Evolutionary conservation across 495 filamentous ascomycete species (phyloP).

Genomic region (Penicillium maclennaniae): DNA sequence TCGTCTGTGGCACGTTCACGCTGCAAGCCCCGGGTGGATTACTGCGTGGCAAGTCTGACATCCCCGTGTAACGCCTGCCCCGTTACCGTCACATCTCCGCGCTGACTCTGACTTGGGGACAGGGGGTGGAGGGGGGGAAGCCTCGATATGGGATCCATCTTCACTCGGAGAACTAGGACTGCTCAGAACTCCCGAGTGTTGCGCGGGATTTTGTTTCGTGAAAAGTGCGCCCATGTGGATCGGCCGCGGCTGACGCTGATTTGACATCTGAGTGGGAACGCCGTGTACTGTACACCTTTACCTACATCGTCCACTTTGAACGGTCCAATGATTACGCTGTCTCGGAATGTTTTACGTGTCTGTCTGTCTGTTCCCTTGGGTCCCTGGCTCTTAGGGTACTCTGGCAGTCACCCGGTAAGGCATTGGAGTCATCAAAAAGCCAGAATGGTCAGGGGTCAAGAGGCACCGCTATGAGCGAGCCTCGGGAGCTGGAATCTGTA

Average conservation of each 20-base stretch:
- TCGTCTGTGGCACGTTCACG: slow-evolving; percentile 19
- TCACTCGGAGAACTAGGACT: background rate
- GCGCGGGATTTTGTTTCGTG: slow-evolving; percentile 19
- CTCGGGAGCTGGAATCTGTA: background rate
- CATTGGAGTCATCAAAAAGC: slow-evolving; percentile 3
- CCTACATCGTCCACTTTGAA: background rate
- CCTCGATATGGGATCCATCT: background rate
- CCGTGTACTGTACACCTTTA: slow-evolving; percentile 3
- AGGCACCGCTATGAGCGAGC: background rate
- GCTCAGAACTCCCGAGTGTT: background rate
- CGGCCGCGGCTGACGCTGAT: slow-evolving; percentile 18
- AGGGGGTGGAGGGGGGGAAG: background rate
- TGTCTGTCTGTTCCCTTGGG: background rate
- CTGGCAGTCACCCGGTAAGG: background rate
- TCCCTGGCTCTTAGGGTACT: background rate
- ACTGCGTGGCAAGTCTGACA: slow-evolving; percentile 6
- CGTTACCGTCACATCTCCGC: slow-evolving; percentile 16
- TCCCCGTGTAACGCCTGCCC: slow-evolving; percentile 12
- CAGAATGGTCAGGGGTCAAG: slow-evolving; percentile 1
- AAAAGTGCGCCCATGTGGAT: slow-evolving; percentile 22
- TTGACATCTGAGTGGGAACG: slow-evolving; percentile 16
- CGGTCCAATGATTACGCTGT: background rate
- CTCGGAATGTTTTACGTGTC: background rate
- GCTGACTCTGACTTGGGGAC: background rate
- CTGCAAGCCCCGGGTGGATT: slow-evolving; percentile 1